Evolutionary conservation across 2,329 filamentous ascomycete genomes (phyloP), one percentile per base, ranked within the genome.

Genomic region (Phymatotrichopsis omnivora): DNA sequence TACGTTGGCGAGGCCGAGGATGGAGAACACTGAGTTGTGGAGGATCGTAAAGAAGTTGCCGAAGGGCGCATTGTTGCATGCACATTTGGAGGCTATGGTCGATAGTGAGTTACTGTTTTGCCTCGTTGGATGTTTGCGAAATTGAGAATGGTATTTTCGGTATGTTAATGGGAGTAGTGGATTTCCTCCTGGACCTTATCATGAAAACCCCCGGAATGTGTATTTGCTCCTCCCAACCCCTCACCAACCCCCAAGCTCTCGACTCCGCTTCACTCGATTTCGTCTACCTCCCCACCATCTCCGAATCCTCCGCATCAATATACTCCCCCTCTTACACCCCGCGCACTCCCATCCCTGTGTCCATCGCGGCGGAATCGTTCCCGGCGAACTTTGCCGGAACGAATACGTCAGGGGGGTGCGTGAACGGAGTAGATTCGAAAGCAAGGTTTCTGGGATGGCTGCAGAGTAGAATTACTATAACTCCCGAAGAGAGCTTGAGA

Each of bases 71-170:
- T 68, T 93, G 23, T 66, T 93, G 49, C 87, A 96, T 66, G 85
- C 85, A 32, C 87, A 96, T 63, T 68, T 93, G 60, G 84, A 93
- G 63, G 85, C 87, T 57, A 93, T 93, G 78, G 82, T 93, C 38
- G 82, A 94, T 62, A 77, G 56, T 57, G 45, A 22, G 57, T 39
- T 16, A 27, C 23, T 22, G n/a, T 7, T 11, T 14, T 20, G 23
- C n/a, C 19, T 11, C 7, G 10, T 32, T 11, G 10, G 5, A 5
- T 14, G 17, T n/a, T 16, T 19, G 14, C 14, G n/a, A 10, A 3
- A 11, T 5, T 17, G 4, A 24, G 7, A 33, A 6, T 12, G 8
- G 19, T 17, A n/a, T 20, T 5, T 14, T n/a, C n/a, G 11, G 22
- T 42, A 24, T 33, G 17, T 16, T 8, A 17, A 22, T 11, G 17